phyloP scores from a whole-genome alignment of 1,139 yeast genomes.

The Candida sp. region DNA sequence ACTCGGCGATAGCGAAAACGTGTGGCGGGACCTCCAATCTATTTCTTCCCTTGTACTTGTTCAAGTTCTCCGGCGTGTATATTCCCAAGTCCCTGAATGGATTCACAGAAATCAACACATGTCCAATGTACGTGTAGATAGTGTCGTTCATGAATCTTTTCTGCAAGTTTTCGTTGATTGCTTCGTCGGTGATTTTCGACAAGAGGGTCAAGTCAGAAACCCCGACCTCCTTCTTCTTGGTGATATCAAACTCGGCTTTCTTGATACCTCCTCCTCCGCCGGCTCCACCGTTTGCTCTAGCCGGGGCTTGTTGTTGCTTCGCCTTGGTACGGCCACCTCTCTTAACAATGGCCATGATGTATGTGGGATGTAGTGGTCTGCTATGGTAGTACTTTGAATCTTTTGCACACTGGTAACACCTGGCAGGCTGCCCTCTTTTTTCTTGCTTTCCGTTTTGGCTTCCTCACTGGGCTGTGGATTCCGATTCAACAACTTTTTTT shows the following conservation, averaged over 20 bases:
- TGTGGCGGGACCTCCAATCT: slow-evolving; percentile 99
- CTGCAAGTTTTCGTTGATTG: slow-evolving; percentile 90
- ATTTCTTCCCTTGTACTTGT: slow-evolving; percentile 87
- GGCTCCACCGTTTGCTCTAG: slow-evolving; percentile 36
- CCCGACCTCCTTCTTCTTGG: slow-evolving; percentile 95
- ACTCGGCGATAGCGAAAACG: slow-evolving; percentile 97
- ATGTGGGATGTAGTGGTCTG: background rate
- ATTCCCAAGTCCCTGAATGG: slow-evolving; percentile 98
- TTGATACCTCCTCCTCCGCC: slow-evolving; percentile 53
- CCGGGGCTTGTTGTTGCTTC: slow-evolving; percentile 60
- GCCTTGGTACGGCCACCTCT: slow-evolving; percentile 71
- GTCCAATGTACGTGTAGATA: slow-evolving; percentile 89
- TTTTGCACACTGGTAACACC: no score
- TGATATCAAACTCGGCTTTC: slow-evolving; percentile 90
- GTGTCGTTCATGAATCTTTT: slow-evolving; percentile 89
- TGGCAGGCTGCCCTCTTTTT: no score
- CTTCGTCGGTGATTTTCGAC: slow-evolving; percentile 87
- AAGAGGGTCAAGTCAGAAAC: slow-evolving; percentile 93
- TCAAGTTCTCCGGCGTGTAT: slow-evolving; percentile 78
- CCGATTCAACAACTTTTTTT: background rate
- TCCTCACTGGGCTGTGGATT: background rate
- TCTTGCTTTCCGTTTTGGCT: slow-evolving; percentile 15
- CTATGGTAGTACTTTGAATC: no score
- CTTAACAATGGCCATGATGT: slow-evolving; percentile 73
- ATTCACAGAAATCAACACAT: slow-evolving; percentile 91